Percentiles rank a stretch among this genome's conserved stretches.
Evolutionary conservation across 2,329 filamentous ascomycete genomes (phyloP).

Genomic region (Rutstroemia sp.): DNA sequence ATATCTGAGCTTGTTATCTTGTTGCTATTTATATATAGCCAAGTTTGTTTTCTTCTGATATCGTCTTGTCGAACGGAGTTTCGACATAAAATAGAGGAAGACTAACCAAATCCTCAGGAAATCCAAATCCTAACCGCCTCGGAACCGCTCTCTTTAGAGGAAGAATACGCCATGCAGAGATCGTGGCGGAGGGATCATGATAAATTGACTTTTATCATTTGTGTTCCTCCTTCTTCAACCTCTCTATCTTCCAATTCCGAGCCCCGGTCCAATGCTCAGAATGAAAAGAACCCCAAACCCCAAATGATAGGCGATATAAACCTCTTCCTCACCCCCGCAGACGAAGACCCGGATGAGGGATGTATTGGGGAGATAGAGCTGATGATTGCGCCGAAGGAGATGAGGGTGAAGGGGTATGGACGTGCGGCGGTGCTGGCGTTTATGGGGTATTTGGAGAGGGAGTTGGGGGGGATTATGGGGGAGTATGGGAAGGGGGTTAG

Average conservation of each 20-base stretch:
- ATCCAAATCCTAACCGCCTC: constrained; percentile 84
- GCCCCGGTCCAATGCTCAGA: no score
- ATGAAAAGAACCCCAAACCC: constrained; percentile 32
- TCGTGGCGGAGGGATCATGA: constrained; percentile 77
- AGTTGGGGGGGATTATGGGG: constrained; percentile 45
- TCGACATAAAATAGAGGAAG: no score
- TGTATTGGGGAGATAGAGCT: constrained; percentile 71
- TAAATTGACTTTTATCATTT: constrained; percentile 90
- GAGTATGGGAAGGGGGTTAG: neutral
- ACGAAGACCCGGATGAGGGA: constrained; percentile 42
- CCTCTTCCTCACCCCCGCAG: constrained; percentile 63
- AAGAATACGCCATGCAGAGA: constrained; percentile 87
- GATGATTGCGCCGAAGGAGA: constrained; percentile 62
- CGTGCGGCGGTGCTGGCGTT: constrained; percentile 59
- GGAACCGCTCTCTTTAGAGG: constrained; percentile 67
- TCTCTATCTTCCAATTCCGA: neutral
- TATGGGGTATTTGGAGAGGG: constrained; percentile 55
- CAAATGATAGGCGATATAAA: constrained; percentile 71
- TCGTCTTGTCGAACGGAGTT: neutral
- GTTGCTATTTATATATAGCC: neutral
- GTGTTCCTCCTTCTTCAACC: constrained; percentile 29
- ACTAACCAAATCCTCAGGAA: constrained; percentile 37
- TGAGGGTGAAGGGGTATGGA: constrained; percentile 59
- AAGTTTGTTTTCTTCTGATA: neutral
- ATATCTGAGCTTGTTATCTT: no score